Base-by-base conservation (phyloP, 208 protist species). In the Herpetomonas muscarum region DNA sequence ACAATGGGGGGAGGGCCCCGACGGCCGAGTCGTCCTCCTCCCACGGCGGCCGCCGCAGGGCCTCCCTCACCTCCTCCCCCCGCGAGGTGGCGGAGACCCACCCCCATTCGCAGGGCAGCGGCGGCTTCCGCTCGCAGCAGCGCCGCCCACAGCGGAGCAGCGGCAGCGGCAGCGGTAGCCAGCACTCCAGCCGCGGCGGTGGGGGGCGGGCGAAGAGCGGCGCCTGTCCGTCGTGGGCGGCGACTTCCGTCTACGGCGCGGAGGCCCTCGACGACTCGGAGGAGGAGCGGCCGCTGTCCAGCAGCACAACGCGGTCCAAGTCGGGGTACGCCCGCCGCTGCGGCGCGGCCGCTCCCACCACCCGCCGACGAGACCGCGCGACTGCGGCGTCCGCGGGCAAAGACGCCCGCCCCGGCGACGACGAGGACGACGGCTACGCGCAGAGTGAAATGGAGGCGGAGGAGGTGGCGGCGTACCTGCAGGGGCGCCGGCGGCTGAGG, bases 101-200 rank as follows among this genome's bases (percentile, higher is more conserved):
- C 6, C 34, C 6, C 9, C 34, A 39, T 6, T 13, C 6, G 34
- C 34, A 39, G 34, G 34, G n/a, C n/a, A n/a, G n/a, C n/a, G n/a
- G n/a, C n/a, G n/a, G n/a, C n/a, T n/a, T n/a, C n/a, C n/a, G n/a
- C n/a, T n/a, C n/a, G n/a, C n/a, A n/a, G n/a, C n/a, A n/a, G n/a
- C n/a, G n/a, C n/a, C n/a, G n/a, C n/a, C n/a, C n/a, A n/a, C 41
- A 46, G 17, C 55, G 55, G 5, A 12, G 39, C 25, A 37, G 36
- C n/a, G 55, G 55, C 25, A 32, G 39, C 15, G 36, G 36, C 19
- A 17, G 39, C 19, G 21, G 55, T 24, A 32, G 55, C 22, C 19
- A 48, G 17, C 39, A 29, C 17, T 25, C 48, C 13, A 37, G 28
- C 24, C 5, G 9, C 6, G 28, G 48, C 13, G 19, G 48, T 19